Evolutionary conservation across 768 basidiomycete species (phyloP).

Genomic region (Xanthoconium stramineum): DNA sequence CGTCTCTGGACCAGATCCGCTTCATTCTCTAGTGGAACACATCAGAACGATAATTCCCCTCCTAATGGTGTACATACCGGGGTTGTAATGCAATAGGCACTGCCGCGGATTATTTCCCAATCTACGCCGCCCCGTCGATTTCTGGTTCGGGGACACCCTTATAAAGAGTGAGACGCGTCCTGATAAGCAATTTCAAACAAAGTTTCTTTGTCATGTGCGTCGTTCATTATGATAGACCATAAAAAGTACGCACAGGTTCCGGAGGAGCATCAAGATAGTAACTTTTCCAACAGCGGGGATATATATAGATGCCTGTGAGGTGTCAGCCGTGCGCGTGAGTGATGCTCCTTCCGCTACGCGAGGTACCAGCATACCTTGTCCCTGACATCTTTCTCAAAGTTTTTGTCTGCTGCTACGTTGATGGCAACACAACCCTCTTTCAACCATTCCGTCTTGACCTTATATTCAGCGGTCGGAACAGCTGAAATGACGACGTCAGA

Average conservation of each 20-base stretch:
- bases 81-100: conserved; percentile 25
- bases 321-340: conserved; percentile 8
- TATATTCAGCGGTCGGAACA: conserved; percentile 82
- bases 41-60: conserved; percentile 27
- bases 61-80: conserved; percentile 34
- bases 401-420: conserved; percentile 94
- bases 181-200: conserved; percentile 5
- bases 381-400: conserved; percentile 90
- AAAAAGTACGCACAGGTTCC: conserved; percentile 72
- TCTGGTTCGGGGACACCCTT: conserved; percentile 10
- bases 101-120: conserved; percentile 6
- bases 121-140: conserved; percentile 10
- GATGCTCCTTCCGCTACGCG: background rate
- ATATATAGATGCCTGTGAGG: conserved; percentile 75
- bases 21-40: conserved; percentile 15
- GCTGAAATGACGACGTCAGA: conserved; percentile 95
- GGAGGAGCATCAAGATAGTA: conserved; percentile 95
- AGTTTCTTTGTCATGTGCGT: conserved; percentile 3
- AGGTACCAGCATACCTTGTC: conserved; percentile 65
- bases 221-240: background rate
- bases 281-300: conserved; percentile 97
- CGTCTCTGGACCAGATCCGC: conserved; percentile 9
- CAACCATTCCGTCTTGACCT: conserved; percentile 82
- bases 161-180: conserved; percentile 30
- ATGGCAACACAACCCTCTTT: conserved; percentile 94